Percentiles rank a stretch among this genome's conserved stretches.
phyloP scores from a whole-genome alignment of 176 grass and related monocot species.

The Carex kokanica region DNA sequence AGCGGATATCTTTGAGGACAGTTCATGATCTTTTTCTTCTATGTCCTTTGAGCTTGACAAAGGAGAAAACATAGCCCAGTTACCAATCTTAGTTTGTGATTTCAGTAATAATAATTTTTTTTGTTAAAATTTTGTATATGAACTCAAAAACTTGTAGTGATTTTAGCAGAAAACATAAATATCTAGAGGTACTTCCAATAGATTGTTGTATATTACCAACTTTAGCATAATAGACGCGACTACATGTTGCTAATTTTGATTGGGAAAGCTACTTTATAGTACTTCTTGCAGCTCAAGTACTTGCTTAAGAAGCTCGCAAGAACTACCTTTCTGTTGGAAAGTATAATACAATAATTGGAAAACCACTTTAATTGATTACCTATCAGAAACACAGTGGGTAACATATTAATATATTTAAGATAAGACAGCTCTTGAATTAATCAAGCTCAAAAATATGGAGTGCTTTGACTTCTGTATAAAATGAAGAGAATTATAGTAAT shows the following conservation, averaged over 20 bases:
- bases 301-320: neutral
- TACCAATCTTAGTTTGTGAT: neutral
- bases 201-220: neutral
- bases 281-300: neutral
- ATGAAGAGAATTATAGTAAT: neutral
- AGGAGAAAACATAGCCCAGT: neutral
- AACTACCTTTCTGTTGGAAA: neutral
- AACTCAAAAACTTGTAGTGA: neutral
- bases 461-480: neutral
- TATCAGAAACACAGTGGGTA: neutral
- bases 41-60: neutral
- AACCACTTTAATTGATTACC: neutral
- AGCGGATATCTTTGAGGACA: neutral
- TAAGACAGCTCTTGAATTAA: neutral
- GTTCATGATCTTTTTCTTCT: neutral
- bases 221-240: neutral
- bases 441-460: neutral
- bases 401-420: neutral
- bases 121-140: neutral
- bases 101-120: neutral
- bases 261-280: neutral
- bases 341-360: neutral
- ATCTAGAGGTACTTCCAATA: neutral
- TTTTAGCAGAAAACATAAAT: neutral
- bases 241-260: neutral